Conservation (phyloP, 495 filamentous ascomycete genomes). For the Barbatosphaeria neglecta region DNA sequence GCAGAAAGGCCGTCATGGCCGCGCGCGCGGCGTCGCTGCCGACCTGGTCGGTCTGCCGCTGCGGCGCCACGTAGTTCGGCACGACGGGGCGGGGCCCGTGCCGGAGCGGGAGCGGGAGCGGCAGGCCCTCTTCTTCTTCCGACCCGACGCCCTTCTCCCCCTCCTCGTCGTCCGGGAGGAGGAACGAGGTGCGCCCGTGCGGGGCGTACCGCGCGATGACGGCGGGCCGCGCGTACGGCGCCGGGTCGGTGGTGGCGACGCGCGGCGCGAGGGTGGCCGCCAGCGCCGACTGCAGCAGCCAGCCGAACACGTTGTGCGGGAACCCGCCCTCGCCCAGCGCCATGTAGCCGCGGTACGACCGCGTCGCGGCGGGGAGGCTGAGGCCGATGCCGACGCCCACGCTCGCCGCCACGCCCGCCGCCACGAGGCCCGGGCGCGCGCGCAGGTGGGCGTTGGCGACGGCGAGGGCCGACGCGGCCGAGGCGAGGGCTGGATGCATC, state of each 20-base stretch:
- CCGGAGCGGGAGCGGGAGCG: background rate
- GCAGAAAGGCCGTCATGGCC: conserved; percentile 3
- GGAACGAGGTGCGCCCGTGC: conserved; percentile 7
- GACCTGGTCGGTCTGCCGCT: conserved; percentile 15
- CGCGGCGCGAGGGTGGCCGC: conserved; percentile 14
- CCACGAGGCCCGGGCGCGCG: background rate
- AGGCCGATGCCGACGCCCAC: background rate
- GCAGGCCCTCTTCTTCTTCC: too few species aligned
- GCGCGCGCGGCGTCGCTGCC: background rate
- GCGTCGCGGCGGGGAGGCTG: background rate
- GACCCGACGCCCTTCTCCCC: too few species aligned
- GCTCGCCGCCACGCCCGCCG: background rate
- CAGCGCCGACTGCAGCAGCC: conserved; percentile 14
- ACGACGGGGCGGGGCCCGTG: conserved; percentile 10
- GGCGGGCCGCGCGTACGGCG: conserved; percentile 6
- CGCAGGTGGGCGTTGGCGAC: background rate
- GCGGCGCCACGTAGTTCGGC: conserved; percentile 16
- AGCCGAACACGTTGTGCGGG: conserved; percentile 23
- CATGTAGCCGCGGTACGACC: conserved; percentile 18
- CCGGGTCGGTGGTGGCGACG: conserved; percentile 10
- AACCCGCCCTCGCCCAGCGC: conserved; percentile 26
- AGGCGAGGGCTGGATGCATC: too few species aligned
- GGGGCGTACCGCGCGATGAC: conserved; percentile 2
- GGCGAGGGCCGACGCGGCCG: background rate
- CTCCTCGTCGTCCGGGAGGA: background rate